Percentiles rank a stretch among this genome's conserved stretches.
Conservation (phyloP, 306 rosid genomes). For the Rosa rugosa region DNA sequence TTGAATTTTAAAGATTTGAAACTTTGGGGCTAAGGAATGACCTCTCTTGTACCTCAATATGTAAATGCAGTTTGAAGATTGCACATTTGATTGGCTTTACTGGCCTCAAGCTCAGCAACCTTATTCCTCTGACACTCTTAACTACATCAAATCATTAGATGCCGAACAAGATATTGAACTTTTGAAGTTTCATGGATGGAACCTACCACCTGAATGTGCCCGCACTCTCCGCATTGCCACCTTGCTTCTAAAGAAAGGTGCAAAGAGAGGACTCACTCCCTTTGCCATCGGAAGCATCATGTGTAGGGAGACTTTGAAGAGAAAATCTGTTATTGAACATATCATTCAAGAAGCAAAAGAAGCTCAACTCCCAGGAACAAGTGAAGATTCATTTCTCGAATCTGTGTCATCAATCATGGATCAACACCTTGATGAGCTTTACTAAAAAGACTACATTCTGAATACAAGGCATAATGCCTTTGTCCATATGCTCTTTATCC, state of each 20-base stretch:
- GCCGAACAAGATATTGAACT: no score
- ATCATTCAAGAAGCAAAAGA: constrained; percentile 66
- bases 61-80: no score
- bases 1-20: no score
- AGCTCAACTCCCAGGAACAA: constrained; percentile 65
- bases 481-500: background rate
- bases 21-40: no score
- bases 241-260: constrained; percentile 95
- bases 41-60: no score
- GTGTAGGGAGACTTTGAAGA: constrained; percentile 70
- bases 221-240: constrained; percentile 76
- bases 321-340: constrained; percentile 75
- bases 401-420: constrained; percentile 53
- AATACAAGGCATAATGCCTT: background rate
- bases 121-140: no score
- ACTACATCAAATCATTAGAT: no score
- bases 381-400: constrained; percentile 65
- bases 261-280: constrained; percentile 68
- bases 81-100: no score
- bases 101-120: no score
- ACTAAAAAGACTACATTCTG: constrained; percentile 15
- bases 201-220: constrained; percentile 40
- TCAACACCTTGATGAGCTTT: constrained; percentile 36
- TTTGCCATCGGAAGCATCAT: constrained; percentile 75
- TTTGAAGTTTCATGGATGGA: no score